Evolutionary conservation across 1,284 basidiomycete genomes (phyloP).

Genomic region (Cryptococcus sp.): DNA sequence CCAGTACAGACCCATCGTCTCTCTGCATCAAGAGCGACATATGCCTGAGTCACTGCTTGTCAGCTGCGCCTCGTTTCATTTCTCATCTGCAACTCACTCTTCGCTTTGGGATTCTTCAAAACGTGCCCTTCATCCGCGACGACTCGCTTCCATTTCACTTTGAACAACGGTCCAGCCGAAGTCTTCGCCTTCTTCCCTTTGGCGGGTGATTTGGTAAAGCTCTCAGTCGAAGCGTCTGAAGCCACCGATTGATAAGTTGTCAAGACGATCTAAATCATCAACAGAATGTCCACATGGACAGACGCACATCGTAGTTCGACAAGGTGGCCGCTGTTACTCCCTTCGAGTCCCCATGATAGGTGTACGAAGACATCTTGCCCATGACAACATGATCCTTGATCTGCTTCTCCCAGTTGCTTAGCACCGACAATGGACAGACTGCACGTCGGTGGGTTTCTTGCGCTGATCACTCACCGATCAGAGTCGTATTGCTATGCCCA

Average conservation of each 20-base stretch:
- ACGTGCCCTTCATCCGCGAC: constrained; percentile 83
- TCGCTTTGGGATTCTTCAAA: constrained; percentile 76
- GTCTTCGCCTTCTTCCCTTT: constrained; percentile 33
- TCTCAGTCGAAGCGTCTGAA: constrained; percentile 12
- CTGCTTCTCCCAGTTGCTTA: constrained; percentile 89
- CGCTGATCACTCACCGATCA: constrained; percentile 71
- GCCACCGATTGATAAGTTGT: constrained; percentile 73
- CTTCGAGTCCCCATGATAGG: constrained; percentile 63
- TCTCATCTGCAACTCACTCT: constrained; percentile 46
- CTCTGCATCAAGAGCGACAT: constrained; percentile 62
- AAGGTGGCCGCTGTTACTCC: constrained; percentile 58
- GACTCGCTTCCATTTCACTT: constrained; percentile 75
- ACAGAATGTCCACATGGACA: no score
- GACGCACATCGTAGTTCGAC: constrained; percentile 56
- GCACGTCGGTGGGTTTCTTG: no score
- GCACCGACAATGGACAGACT: constrained; percentile 80
- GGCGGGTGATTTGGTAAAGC: constrained; percentile 12
- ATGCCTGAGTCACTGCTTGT: constrained; percentile 57
- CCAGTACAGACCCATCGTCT: constrained; percentile 62
- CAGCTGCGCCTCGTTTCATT: neutral
- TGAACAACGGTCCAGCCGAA: constrained; percentile 55
- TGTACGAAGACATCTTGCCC: constrained; percentile 55
- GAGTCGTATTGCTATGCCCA: constrained; percentile 60
- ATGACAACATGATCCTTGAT: constrained; percentile 66
- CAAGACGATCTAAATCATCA: constrained; percentile 57